Percentiles rank a stretch among this genome's conserved stretches.
Conservation (phyloP, 441 rosid species). For the Sinapis alba region DNA sequence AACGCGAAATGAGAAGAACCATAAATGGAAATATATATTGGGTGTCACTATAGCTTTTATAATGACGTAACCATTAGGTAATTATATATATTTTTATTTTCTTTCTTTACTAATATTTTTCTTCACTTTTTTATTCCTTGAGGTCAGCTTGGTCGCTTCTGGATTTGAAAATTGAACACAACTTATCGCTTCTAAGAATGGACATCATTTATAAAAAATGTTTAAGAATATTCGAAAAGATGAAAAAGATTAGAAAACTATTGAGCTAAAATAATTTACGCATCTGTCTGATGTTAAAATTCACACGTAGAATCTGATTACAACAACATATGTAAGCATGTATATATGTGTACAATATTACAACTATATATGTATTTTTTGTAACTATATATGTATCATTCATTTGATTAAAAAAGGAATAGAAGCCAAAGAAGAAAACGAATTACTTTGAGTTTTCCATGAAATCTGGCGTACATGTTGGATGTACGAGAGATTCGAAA, state of each 20-base stretch:
- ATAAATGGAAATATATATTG: conserved; percentile 38
- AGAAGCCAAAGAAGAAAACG: background rate
- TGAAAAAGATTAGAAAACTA: background rate
- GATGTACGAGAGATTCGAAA: conserved; percentile 29
- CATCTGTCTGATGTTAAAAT: background rate
- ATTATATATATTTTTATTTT: conserved; percentile 6
- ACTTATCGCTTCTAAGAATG: background rate
- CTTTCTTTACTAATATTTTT: background rate
- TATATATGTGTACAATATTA: background rate
- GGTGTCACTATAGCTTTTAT: conserved; percentile 35
- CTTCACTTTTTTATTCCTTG: background rate
- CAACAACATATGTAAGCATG: background rate
- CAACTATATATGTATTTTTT: background rate
- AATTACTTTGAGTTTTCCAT: conserved; percentile 15
- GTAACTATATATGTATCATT: background rate
- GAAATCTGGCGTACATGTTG: conserved; percentile 37
- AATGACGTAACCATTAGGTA: conserved; percentile 34
- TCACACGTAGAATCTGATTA: background rate
- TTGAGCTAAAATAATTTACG: background rate
- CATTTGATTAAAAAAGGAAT: background rate
- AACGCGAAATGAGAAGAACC: conserved; percentile 31
- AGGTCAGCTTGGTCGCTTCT: conserved; percentile 17
- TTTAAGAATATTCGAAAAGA: background rate
- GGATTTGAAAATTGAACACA: background rate
- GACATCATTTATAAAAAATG: background rate